Conservation (phyloP, 176 grass and related monocot species). For the Elymus sibiricus region DNA sequence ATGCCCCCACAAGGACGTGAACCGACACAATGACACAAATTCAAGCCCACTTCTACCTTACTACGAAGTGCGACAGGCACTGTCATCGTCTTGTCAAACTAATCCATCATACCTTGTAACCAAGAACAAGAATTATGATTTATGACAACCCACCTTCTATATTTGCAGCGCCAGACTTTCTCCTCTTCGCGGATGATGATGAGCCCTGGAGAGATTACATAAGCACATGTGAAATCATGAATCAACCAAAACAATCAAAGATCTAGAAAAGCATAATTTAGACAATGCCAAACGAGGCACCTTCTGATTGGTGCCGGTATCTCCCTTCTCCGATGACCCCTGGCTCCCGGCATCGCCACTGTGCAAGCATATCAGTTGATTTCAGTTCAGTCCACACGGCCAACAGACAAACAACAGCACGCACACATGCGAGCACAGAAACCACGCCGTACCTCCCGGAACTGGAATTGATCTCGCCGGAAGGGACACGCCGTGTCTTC, state of each 20-base stretch:
- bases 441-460: constrained; percentile 42
- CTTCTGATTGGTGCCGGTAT: constrained; percentile 28
- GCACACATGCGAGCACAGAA: background rate
- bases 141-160: constrained; percentile 39
- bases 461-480: constrained; percentile 35
- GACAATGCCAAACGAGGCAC: constrained; percentile 33
- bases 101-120: background rate
- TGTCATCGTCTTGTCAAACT: background rate
- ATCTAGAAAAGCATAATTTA: background rate
- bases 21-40: background rate
- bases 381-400: constrained; percentile 18
- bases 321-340: constrained; percentile 47
- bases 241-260: constrained; percentile 12
- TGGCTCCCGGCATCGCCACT: constrained; percentile 52
- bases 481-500: constrained; percentile 21
- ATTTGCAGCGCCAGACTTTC: constrained; percentile 24
- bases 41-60: background rate
- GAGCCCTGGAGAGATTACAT: constrained; percentile 38
- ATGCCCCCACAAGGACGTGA: background rate
- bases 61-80: background rate
- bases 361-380: background rate
- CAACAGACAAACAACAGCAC: background rate
- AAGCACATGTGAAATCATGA: background rate
- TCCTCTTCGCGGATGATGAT: constrained; percentile 61
- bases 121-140: background rate